Conservation (phyloP, 2,329 filamentous ascomycete species). For the Neonectria hederae region DNA sequence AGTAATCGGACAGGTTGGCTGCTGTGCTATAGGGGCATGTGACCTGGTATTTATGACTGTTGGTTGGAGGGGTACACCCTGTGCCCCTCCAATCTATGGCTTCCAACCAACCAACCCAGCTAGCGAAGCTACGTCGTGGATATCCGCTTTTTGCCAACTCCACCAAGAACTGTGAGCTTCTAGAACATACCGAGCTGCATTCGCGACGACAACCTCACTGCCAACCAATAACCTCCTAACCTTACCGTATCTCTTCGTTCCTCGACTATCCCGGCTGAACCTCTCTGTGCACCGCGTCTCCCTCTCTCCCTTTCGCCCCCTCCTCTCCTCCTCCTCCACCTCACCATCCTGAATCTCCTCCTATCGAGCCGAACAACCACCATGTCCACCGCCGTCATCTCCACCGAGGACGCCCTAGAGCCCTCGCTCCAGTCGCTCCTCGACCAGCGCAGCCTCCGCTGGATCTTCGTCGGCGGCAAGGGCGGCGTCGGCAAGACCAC, state of each 20-base stretch:
- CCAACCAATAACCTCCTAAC: not conserved
- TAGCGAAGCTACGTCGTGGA: not conserved
- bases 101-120: conserved; percentile 7
- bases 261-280: not conserved
- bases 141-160: conserved; percentile 27
- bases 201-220: conserved; percentile 5
- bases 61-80: not conserved
- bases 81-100: conserved; percentile 32
- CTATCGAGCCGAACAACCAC: conserved; percentile 5
- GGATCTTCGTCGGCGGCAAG: conserved; percentile 99
- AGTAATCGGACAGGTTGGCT: conserved; percentile 14
- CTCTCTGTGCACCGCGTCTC: not conserved
- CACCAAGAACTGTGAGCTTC: conserved; percentile 38
- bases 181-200: conserved; percentile 36
- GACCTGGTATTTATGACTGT: conserved; percentile 3
- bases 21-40: not conserved
- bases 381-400: conserved; percentile 54
- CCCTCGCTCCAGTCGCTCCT: conserved; percentile 94
- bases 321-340: not conserved
- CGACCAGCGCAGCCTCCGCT: conserved; percentile 93
- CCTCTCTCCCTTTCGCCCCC: not conserved
- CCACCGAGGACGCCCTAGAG: conserved; percentile 79
- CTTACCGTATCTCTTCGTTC: not conserved
- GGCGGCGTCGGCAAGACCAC: conserved; percentile 99
- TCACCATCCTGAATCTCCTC: not conserved